Evolutionary conservation across 192 early-diverging fungal genomes (phyloP).

Genomic region (Backusella circina): DNA sequence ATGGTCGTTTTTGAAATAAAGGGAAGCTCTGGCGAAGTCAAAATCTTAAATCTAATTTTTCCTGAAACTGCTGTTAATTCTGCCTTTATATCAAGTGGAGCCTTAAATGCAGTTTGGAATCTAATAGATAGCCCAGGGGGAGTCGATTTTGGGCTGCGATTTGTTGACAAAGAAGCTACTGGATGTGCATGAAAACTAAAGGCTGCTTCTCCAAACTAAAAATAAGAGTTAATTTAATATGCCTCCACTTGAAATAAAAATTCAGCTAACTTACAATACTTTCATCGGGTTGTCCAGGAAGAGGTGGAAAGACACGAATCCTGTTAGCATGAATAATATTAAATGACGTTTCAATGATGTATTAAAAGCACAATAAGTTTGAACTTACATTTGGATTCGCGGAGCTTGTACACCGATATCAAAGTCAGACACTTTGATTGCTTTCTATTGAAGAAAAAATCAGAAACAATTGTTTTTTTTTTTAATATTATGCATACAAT

Average conservation of each 20-base stretch:
- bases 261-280: slow-evolving; percentile 13
- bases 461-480: neutral
- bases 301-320: slow-evolving; percentile 26
- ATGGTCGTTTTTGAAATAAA: slow-evolving; percentile 29
- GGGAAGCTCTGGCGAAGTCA: slow-evolving; percentile 23
- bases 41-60: slow-evolving; percentile 27
- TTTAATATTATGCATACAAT: slow-evolving; percentile 23
- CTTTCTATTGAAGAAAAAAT: slow-evolving; percentile 8
- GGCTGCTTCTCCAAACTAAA: slow-evolving; percentile 24
- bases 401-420: slow-evolving; percentile 31
- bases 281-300: slow-evolving; percentile 22
- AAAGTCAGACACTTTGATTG: slow-evolving; percentile 29
- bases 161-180: slow-evolving; percentile 9
- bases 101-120: slow-evolving; percentile 26
- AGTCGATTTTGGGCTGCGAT: neutral
- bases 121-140: slow-evolving; percentile 21
- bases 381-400: slow-evolving; percentile 19
- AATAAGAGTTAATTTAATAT: neutral
- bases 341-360: neutral
- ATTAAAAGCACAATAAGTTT: neutral
- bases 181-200: slow-evolving; percentile 24
- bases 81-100: slow-evolving; percentile 26
- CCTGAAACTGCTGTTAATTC: slow-evolving; percentile 26
- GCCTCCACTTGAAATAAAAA: neutral
- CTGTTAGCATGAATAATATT: neutral